These are phyloP conservation scores for Chionographis japonica DNA, from an alignment of 106 monocot genomes.

Conservation along the genomic window DNA sequence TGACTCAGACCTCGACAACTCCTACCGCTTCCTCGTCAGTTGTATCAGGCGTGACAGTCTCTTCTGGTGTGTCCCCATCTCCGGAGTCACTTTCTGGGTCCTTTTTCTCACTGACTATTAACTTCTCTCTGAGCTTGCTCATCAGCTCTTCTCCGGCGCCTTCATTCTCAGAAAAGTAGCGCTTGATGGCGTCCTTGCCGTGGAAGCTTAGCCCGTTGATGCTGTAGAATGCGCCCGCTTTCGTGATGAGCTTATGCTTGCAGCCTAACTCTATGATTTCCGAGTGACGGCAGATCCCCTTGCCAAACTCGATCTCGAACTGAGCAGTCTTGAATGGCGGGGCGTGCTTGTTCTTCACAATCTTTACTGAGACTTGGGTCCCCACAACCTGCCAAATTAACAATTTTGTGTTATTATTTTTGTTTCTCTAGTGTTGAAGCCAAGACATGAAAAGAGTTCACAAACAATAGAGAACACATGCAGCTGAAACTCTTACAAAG, in stretches of 20 bases:
- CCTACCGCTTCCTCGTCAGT: no score
- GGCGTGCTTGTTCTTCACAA: conserved; percentile 97
- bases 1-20: no score
- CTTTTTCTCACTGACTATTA: neutral
- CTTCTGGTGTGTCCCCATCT: no score
- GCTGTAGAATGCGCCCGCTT: conserved; percentile 48
- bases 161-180: conserved; percentile 26
- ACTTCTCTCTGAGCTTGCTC: conserved; percentile 23
- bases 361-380: conserved; percentile 82
- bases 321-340: conserved; percentile 86
- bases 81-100: no score
- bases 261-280: conserved; percentile 66
- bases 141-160: conserved; percentile 23
- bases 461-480: no score
- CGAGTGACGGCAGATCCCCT: conserved; percentile 73
- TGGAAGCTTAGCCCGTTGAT: conserved; percentile 51
- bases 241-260: conserved; percentile 65
- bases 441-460: no score
- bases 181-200: conserved; percentile 59
- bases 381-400: conserved; percentile 53
- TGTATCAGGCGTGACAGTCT: no score
- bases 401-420: neutral
- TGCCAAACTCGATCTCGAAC: conserved; percentile 90
- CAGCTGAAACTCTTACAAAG: no score
- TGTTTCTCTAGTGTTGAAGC: no score